Evolutionary conservation across 768 basidiomycete genomes (phyloP), one percentile per base, ranked within the genome.

Genomic region (Cystofilobasidium bisporidii): DNA sequence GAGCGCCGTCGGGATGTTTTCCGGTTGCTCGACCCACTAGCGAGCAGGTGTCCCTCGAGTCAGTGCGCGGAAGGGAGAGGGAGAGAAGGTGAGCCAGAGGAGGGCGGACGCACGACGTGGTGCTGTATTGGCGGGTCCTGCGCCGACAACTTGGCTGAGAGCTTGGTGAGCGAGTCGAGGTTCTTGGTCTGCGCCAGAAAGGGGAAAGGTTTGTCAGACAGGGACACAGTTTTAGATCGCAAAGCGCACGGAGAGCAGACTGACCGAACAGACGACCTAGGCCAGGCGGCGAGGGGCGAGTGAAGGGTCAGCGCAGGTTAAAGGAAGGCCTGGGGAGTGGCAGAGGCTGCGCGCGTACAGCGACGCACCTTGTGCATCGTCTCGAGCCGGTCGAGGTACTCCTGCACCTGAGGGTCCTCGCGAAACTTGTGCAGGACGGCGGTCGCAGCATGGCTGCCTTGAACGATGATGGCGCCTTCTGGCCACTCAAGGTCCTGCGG

Each of bases 21-120:
- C 77, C 10, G 77, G 77, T 55, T 76, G 73, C 69, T 77, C 77
- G 33, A 74, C 72, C 77, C 77, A 77, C 72, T 72, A 43, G 33
- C 28, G 56, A 32, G 9, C 3, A 57, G 30, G 20, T 8, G 3
- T 12, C 18, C 30, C 9, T 17, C 56, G 1, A 17, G 12, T 8
- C 20, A 33, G 12, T 4, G 30, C n/a, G 10, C 45, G 48, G 45
- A 12, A 59, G n/a, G 6, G 17, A n/a, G 28, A 41, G 12, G 24
- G n/a, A 5, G n/a, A n/a, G n/a, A n/a, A n/a, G n/a, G n/a, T n/a
- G n/a, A 20, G 24, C 5, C 26, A 14, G 33, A 28, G 24, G 24
- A 45, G 3, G 43, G 41, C 20, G n/a, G 32, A 59, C 71, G n/a
- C 10, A 71, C 71, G 26, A 77, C 47, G 64, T 76, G 73, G 70